Conservation (phyloP, 495 filamentous ascomycete genomes). For the Cercophora scortea region DNA sequence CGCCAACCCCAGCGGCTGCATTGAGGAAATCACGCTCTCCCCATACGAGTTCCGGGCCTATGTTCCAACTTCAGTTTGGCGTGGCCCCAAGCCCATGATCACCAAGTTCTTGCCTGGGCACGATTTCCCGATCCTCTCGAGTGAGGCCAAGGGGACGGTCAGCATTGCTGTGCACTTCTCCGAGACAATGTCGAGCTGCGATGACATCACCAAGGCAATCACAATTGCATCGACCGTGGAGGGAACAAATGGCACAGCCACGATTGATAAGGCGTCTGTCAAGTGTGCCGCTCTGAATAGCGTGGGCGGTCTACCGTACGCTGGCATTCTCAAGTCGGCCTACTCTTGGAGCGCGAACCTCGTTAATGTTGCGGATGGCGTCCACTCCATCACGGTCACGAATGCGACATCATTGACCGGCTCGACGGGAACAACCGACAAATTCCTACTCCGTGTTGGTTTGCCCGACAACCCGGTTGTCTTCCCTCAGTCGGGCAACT, state of each 20-base stretch:
- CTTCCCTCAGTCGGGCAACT: conserved; percentile 51
- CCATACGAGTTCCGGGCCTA: conserved; percentile 56
- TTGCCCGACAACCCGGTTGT: conserved; percentile 45
- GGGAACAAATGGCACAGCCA: conserved; percentile 3
- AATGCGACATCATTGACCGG: conserved; percentile 42
- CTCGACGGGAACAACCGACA: conserved; percentile 38
- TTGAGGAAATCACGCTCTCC: conserved; percentile 41
- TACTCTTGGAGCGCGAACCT: conserved; percentile 34
- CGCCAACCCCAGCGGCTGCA: conserved; percentile 43
- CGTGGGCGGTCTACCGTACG: conserved; percentile 34
- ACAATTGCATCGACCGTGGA: conserved; percentile 43
- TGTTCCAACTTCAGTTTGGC: conserved; percentile 51
- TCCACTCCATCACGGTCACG: conserved; percentile 55
- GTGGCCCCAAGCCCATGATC: conserved; percentile 49
- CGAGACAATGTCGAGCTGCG: conserved; percentile 52
- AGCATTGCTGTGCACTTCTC: conserved; percentile 57
- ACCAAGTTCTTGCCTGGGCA: conserved; percentile 60
- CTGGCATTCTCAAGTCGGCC: background rate
- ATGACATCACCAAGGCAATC: conserved; percentile 27
- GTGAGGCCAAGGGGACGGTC: conserved; percentile 21
- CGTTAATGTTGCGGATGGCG: conserved; percentile 35
- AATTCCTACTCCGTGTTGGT: conserved; percentile 44
- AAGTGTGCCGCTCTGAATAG: conserved; percentile 16
- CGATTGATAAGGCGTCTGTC: conserved; percentile 23
- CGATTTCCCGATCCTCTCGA: conserved; percentile 50